Percentiles rank a stretch among this genome's conserved stretches.
Conservation (phyloP, 1,284 basidiomycete species). For the Cutaneotrichosporon daszewskae region DNA sequence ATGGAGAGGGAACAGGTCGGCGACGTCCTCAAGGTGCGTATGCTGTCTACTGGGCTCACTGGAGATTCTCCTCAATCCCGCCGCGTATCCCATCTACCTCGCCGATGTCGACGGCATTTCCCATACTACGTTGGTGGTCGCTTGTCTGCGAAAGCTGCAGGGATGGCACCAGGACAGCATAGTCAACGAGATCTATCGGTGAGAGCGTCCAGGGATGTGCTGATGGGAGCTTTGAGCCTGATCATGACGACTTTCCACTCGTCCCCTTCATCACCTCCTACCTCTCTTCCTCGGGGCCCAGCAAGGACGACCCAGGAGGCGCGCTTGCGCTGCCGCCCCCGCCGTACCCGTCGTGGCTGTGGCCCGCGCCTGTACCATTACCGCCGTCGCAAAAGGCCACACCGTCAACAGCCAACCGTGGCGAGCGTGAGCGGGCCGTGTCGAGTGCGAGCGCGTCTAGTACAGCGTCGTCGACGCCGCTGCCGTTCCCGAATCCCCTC, state of each 20-base stretch:
- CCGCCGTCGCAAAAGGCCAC: not conserved
- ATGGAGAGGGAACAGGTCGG: conserved; percentile 36
- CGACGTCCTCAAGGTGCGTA: conserved; percentile 37
- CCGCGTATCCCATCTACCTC: conserved; percentile 39
- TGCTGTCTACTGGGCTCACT: not conserved
- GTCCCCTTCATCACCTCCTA: conserved; percentile 35
- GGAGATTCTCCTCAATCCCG: conserved; percentile 32
- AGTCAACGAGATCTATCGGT: conserved; percentile 38
- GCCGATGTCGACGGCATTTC: conserved; percentile 42
- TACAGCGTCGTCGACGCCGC: conserved; percentile 1
- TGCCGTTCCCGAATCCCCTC: conserved; percentile 41
- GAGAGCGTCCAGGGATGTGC: conserved; percentile 5
- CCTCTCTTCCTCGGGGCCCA: conserved; percentile 16
- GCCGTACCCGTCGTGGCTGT: conserved; percentile 42
- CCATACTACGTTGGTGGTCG: conserved; percentile 40
- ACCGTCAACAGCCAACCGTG: conserved; percentile 2
- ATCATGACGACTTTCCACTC: conserved; percentile 40
- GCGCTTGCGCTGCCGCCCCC: conserved; percentile 29
- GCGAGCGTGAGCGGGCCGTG: conserved; percentile 9
- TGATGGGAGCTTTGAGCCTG: conserved; percentile 33
- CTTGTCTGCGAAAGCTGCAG: conserved; percentile 40
- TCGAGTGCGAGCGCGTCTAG: conserved; percentile 9
- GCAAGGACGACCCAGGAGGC: conserved; percentile 17
- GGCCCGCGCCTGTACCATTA: conserved; percentile 20
- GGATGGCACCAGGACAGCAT: conserved; percentile 42